Percentiles rank a stretch among this genome's conserved stretches.
phyloP scores from a whole-genome alignment of 306 rosid species.

The Heteromeles arbutifolia region DNA sequence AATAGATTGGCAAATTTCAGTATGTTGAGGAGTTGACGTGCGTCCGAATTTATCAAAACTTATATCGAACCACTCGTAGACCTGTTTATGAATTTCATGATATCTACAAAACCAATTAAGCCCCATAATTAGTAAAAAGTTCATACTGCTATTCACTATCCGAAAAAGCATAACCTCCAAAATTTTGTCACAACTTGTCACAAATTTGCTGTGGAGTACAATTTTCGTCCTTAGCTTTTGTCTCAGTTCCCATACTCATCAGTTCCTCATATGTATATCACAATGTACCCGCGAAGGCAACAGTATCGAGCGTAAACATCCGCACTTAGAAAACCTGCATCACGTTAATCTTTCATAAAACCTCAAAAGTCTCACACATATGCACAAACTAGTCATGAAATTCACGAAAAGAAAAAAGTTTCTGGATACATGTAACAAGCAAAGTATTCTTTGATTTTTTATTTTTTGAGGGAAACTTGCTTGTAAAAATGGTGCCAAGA shows the following conservation, averaged over 20 bases:
- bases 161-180: not conserved
- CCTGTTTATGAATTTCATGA: constrained; percentile 55
- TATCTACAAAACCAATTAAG: constrained; percentile 30
- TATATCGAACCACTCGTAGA: constrained; percentile 60
- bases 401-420: not conserved
- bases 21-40: constrained; percentile 63
- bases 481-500: too few relatives aligned
- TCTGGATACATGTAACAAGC: too few relatives aligned
- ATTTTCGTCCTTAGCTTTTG: constrained; percentile 68
- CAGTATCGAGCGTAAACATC: constrained; percentile 68
- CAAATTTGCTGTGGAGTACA: constrained; percentile 63
- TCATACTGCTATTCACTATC: not conserved
- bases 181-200: constrained; percentile 32
- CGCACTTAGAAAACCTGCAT: constrained; percentile 59
- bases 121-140: not conserved
- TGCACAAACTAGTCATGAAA: not conserved
- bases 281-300: constrained; percentile 58
- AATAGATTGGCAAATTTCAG: constrained; percentile 67
- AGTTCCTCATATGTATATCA: constrained; percentile 66
- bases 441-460: too few relatives aligned
- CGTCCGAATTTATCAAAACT: constrained; percentile 72
- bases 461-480: too few relatives aligned
- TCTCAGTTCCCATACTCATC: constrained; percentile 82
- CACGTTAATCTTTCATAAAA: not conserved
- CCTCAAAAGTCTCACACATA: not conserved